Evolutionary conservation across 805 yeast genomes (phyloP), one percentile per base, ranked within the genome.

Genomic region (Candida broadrunensis): DNA sequence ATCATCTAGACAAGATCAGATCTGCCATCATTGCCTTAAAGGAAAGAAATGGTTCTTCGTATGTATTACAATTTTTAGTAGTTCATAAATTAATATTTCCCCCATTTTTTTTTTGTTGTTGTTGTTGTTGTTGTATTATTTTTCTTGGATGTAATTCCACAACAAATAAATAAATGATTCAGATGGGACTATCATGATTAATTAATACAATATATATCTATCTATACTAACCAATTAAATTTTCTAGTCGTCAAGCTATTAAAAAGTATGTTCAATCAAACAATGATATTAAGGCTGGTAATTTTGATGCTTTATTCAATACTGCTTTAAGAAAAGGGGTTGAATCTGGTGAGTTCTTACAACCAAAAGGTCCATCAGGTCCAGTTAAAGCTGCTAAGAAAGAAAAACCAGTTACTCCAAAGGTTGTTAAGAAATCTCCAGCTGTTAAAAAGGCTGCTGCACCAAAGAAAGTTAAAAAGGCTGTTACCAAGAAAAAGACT

Each of bases 301-400:
- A 73, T 61, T 88, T 88, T 57, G 95, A 87, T 60, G 65, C 81
- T 36, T 77, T 80, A 55, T 85, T 88, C 73, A 88, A 88, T 58
- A 51, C 74, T 37, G 93, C 96, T 19, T 71, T 88, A 55, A 82
- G 83, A 70, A 83, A 80, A 61, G 95, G 95, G 50, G 91, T 88
- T 45, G 80, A 76, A 46, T 60, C 79, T n/a, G 91, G 85, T 36
- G 84, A 78, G 38, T 85, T 88, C 50, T 60, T 75, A 35, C 95
- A 86, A 67, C 95, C 95, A 60, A 87, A 88, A 69, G 96, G 96
- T 36, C 83, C 96, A 15, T 81, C 95, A 11, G 96, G 95, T 37
- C 87, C 95, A 35, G 78, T 87, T 49, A 86, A 87, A 65, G 62
- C 84, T 46, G 72, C 68, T 57, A 78, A 78, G 68, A 61, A 67